Evolutionary conservation across 108 stramenopile species (phyloP).

Genomic region (Cyclotella kingstonii): DNA sequence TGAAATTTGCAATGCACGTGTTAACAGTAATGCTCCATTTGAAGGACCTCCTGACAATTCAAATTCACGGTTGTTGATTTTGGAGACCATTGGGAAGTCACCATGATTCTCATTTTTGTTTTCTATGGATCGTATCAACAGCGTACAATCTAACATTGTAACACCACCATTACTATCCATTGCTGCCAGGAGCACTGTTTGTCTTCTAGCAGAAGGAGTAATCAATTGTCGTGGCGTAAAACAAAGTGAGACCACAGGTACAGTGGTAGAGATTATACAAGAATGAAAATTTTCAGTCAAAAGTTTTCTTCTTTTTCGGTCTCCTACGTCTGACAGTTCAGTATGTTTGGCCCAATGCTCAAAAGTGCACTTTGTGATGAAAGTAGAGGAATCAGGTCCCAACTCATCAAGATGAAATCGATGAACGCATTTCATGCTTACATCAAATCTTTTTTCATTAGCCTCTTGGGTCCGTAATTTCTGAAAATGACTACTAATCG

Average conservation of each 20-base stretch:
- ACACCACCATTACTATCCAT: slow-evolving; percentile 81
- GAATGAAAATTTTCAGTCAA: neutral
- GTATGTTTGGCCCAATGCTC: slow-evolving; percentile 22
- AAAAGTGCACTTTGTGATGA: slow-evolving; percentile 27
- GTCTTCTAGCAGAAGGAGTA: neutral
- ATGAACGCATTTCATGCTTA: slow-evolving; percentile 23
- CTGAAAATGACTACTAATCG: neutral
- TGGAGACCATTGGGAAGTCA: no score
- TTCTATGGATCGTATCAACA: slow-evolving; percentile 19
- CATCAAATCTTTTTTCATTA: neutral
- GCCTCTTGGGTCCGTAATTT: neutral
- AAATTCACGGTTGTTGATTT: no score
- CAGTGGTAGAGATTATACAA: slow-evolving; percentile 11
- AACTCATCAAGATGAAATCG: slow-evolving; percentile 22
- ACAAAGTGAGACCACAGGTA: slow-evolving; percentile 26
- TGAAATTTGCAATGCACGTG: slow-evolving; percentile 30
- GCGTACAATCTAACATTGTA: slow-evolving; percentile 58
- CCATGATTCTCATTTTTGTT: no score
- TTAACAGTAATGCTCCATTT: neutral
- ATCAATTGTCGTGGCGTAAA: slow-evolving; percentile 23
- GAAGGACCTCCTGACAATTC: no score
- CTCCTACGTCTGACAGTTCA: neutral
- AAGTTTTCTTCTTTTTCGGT: slow-evolving; percentile 1
- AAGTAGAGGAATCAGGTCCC: slow-evolving; percentile 55
- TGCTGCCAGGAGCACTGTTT: slow-evolving; percentile 42